Base-by-base conservation (phyloP, 2,329 filamentous ascomycete species). In the Aureobasidium subglaciale region DNA sequence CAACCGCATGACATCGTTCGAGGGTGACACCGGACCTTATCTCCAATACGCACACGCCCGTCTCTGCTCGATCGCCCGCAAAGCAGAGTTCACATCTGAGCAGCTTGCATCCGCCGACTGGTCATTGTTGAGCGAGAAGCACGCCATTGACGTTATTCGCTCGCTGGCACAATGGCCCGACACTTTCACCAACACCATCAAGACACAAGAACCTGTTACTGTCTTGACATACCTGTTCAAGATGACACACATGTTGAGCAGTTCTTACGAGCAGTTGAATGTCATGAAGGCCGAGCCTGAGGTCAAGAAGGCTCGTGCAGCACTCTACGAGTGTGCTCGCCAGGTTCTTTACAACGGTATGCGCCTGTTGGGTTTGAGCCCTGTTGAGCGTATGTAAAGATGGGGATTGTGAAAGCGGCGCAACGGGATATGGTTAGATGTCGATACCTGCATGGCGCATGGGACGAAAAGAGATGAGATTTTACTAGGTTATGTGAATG, bases 91-190 rank as follows among this genome's bases (percentile, higher is more conserved):
- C 7, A 70, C 76, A 0, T 22, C 64, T 32, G 59, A 62, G 20
- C 81, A 87, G 9, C 75, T 92, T 27, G 73, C 75, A 10, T 74
- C 71, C 11, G 85, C 87, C 18, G 81, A 92, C 67, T 74, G 88
- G 49, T 77, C 78, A 10, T 79, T 90, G 38, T 79, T 92, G 27
- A 82, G 76, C 1, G 88, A 90, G 71, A 73, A 81, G 35, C 87
- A 90, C 66, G 88, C 87, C 20, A 70, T 84, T 45, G 84, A 90
- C 63, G 78, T 92, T 35, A 78, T 90, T 61, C 83, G 90, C 29
- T 78, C 87, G 42, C 78, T 95, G n/a, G 80, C 85, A 8, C 87
- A 90, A 67, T 95, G 88, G 80, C 90, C 90, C 2, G 90, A 95
- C 64, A 87, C 90, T 5, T 83, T 95, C 57, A 77, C 86, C 66